Base-by-base conservation (phyloP, 305 asterid species). In the Solanum hybrid region DNA sequence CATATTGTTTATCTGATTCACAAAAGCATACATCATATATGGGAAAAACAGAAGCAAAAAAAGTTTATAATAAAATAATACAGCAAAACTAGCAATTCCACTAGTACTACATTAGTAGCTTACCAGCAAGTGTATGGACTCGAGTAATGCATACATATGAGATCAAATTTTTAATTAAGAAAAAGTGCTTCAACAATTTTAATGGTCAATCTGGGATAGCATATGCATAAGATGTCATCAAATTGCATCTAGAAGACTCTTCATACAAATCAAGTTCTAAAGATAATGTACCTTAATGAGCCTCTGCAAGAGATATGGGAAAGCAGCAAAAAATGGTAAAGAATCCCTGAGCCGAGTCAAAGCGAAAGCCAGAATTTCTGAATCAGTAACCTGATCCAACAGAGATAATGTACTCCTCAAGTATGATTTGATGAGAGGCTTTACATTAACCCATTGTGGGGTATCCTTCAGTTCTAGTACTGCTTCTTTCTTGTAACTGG, bases 311-410 rank as follows among this genome's bases (percentile, higher is more conserved):
- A 95, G 93, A 80, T 97, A 92, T 84, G 99, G 99, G 87, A 95
- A 97, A 76, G 96, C 95, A 89, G 93, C 92, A 92, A 97, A 93
- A 91, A 94, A 94, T 86, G 94, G 81, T 91, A 97, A 79, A 92
- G 99, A 97, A 89, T 92, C 94, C 91, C 92, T 94, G 91, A 96
- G 88, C 87, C 95, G 95, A 81, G 89, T 91, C 95, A 97, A 90
- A 61, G 96, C 94, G 90, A 95, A 95, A 89, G 94, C 93, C 93
- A 97, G 93, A 90, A 95, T 93, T 77, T 94, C 96, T 20, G 95
- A 91, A 91, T 97, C 97, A 29, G 97, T 95, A 90, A 94, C 96
- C 93, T 97, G 99, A 91, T 95, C 92, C 95, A 97, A 92, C 91
- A 97, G 91, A 93, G 93, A 94, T 88, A 96, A 33, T 31, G 99